Evolutionary conservation across 768 basidiomycete genomes (phyloP).

Genomic region (Kondoa malvinella): DNA sequence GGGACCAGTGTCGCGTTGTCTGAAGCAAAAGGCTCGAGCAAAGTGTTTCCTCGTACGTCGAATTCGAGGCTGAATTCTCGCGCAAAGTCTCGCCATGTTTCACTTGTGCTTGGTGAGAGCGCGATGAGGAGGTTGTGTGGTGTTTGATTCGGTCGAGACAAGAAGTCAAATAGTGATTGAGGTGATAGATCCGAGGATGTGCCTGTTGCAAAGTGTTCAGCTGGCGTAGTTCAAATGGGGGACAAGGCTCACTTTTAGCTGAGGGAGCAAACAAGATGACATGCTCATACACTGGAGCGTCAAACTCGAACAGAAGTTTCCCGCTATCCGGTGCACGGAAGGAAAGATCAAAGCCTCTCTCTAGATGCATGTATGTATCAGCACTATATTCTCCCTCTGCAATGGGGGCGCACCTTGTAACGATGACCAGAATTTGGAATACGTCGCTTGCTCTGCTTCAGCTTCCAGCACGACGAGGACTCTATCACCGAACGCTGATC

Average conservation of each 20-base stretch:
- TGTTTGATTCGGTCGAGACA: conserved; percentile 39
- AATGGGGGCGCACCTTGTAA: neutral
- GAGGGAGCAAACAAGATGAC: conserved; percentile 4
- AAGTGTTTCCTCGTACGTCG: conserved; percentile 62
- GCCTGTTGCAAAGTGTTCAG: neutral
- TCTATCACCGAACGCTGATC: neutral
- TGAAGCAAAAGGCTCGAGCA: conserved; percentile 71
- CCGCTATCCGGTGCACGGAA: neutral
- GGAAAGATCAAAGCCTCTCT: conserved; percentile 3
- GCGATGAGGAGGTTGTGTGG: conserved; percentile 65
- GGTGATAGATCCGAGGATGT: conserved; percentile 51
- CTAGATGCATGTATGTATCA: neutral
- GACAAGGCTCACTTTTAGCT: neutral
- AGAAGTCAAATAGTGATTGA: conserved; percentile 55
- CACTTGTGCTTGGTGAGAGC: conserved; percentile 42
- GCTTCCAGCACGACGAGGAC: neutral
- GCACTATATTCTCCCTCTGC: no score
- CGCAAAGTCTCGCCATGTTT: conserved; percentile 61
- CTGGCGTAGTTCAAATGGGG: neutral
- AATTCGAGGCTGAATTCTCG: conserved; percentile 82
- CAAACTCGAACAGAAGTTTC: neutral
- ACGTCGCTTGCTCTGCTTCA: neutral
- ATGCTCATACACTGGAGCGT: neutral
- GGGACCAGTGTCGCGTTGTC: conserved; percentile 14
- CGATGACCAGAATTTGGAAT: neutral